phyloP scores from a whole-genome alignment of 345 rosid species.

The Eucalyptus polybractea region DNA sequence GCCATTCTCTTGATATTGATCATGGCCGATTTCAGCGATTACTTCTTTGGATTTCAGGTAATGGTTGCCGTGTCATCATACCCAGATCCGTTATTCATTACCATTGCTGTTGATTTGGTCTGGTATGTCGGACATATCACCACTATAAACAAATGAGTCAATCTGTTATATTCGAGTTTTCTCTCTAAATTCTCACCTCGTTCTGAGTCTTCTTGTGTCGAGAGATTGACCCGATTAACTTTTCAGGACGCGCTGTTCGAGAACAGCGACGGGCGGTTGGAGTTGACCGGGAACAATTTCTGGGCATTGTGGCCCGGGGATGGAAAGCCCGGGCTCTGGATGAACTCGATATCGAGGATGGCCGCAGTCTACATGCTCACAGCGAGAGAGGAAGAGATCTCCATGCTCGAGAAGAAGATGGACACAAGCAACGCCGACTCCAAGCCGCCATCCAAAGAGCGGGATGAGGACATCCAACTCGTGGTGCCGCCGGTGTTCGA shows the following conservation, averaged over 20 bases:
- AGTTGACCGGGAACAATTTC: slow-evolving; percentile 46
- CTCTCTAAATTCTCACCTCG: not conserved
- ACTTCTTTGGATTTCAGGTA: slow-evolving; percentile 29
- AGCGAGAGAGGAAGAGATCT: slow-evolving; percentile 73
- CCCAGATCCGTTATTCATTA: not conserved
- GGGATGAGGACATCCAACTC: slow-evolving; percentile 65
- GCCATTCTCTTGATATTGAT: slow-evolving; percentile 56
- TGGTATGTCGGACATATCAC: not conserved
- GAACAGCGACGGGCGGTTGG: slow-evolving; percentile 50
- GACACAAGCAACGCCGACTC: slow-evolving; percentile 6
- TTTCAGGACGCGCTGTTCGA: slow-evolving; percentile 64
- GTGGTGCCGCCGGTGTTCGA: slow-evolving; percentile 66
- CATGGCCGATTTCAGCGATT: slow-evolving; percentile 90
- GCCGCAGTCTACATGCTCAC: slow-evolving; percentile 57
- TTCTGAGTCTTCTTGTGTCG: not conserved
- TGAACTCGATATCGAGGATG: slow-evolving; percentile 69
- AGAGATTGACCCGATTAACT: not conserved
- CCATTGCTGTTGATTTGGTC: not conserved
- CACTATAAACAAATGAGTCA: not conserved
- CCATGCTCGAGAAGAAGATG: slow-evolving; percentile 35
- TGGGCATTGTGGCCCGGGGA: slow-evolving; percentile 76
- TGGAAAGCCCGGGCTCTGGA: slow-evolving; percentile 86
- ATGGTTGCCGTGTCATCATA: not conserved
- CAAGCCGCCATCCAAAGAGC: not conserved
- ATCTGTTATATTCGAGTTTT: not conserved